phyloP scores from a whole-genome alignment of 805 yeast genomes.

The Candida quercuum region DNA sequence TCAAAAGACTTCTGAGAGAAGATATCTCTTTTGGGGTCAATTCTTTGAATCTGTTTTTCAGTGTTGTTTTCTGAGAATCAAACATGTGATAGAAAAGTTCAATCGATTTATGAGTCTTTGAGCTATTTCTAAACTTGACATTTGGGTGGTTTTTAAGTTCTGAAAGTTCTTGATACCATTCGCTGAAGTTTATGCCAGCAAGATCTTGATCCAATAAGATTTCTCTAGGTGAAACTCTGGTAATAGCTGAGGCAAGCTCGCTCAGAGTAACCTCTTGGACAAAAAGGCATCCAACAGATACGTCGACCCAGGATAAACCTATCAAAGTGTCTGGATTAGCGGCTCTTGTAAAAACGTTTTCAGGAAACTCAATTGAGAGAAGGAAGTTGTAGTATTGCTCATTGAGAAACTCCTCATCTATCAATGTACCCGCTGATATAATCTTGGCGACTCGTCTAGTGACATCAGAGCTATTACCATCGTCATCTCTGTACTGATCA shows the following conservation, averaged over 20 bases:
- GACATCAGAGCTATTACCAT: conserved; percentile 29
- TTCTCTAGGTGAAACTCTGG: conserved; percentile 80
- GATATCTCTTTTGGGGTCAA: conserved; percentile 45
- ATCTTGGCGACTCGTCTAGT: conserved; percentile 72
- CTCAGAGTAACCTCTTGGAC: conserved; percentile 59
- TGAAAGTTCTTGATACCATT: conserved; percentile 51
- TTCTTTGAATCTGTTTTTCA: conserved; percentile 22
- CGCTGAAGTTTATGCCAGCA: conserved; percentile 37
- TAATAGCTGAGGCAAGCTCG: conserved; percentile 62
- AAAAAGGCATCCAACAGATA: conserved; percentile 74
- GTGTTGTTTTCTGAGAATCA: conserved; percentile 23
- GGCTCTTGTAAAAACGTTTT: conserved; percentile 32
- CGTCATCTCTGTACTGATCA: conserved; percentile 50
- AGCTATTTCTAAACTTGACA: conserved; percentile 40
- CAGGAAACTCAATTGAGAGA: conserved; percentile 59
- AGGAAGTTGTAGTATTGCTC: conserved; percentile 67
- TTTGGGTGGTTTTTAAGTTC: conserved; percentile 54
- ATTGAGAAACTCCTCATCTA: conserved; percentile 81
- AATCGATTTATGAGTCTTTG: conserved; percentile 35
- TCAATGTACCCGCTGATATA: conserved; percentile 87
- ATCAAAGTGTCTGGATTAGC: conserved; percentile 39
- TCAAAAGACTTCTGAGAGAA: conserved; percentile 57
- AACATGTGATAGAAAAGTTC: conserved; percentile 36
- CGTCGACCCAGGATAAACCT: conserved; percentile 86
- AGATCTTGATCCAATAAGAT: conserved; percentile 52